Evolutionary conservation across 2,329 filamentous ascomycete genomes (phyloP), one percentile per base, ranked within the genome.

Genomic region (Ilyonectria robusta): DNA sequence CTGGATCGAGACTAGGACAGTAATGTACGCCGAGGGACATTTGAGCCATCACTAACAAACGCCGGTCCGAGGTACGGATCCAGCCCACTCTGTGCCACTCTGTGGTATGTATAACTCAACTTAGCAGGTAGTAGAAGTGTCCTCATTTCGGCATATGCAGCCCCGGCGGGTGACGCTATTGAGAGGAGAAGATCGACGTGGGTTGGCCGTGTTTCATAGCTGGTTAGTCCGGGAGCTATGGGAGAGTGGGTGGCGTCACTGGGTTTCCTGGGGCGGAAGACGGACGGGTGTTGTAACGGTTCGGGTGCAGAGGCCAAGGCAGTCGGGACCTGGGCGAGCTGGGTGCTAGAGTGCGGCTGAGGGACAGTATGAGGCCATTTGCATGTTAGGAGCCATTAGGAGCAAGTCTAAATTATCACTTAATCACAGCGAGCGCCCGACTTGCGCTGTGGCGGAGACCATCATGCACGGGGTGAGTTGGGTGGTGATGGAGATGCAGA

Each of bases 141-240:
- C 29, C 54, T 71, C 62, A 72, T 66, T 61, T 70, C 53, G 64
- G 61, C 40, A 51, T 48, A 37, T 33, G 50, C 31, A 59, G 56
- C 29, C 17, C 42, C 42, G 17, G 61, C 59, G 67, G 57, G 62
- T 68, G 62, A 66, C 66, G 62, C 60, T 65, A 60, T 56, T 33
- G 48, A 26, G 57, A 62, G 55, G 65, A 57, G 62, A 67, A 42
- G 70, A 73, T 74, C 69, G 56, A 50, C 64, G 62, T 51, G 65
- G 64, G 55, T 64, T 61, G 48, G 58, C 6, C 44, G 56, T 54
- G 73, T 74, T 75, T 75, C 73, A 71, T 73, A 62, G 61, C 69
- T 65, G 56, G 53, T 53, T 70, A 70, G 75, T 59, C 56, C 44
- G 48, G 37, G 56, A 58, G 55, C 37, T 44, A 54, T 57, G 70